phyloP scores from a whole-genome alignment of 768 basidiomycete species.

The Lanmaoa rubissima region DNA sequence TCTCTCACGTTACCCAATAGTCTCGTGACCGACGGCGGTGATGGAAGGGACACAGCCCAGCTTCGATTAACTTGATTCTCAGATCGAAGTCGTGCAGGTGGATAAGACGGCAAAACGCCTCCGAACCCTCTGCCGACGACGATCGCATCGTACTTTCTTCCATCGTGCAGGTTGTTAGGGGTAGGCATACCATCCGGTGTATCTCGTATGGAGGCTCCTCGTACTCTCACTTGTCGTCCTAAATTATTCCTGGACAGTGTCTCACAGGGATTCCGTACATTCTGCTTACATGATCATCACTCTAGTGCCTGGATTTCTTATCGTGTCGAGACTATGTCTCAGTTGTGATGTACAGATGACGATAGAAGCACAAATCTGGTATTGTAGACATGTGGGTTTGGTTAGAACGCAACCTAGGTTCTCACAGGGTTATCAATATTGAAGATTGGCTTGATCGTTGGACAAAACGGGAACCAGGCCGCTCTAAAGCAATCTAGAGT shows the following conservation, averaged over 20 bases:
- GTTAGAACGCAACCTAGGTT: neutral
- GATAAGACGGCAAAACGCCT: slow-evolving; percentile 1
- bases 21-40: neutral
- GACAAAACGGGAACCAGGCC: neutral
- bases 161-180: too few species aligned
- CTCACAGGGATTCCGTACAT: too few species aligned
- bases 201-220: too few species aligned
- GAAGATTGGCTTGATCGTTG: too few species aligned
- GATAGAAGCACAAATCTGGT: neutral
- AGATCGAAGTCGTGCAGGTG: slow-evolving; percentile 3
- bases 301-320: neutral
- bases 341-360: neutral
- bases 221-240: neutral
- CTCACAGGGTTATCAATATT: neutral
- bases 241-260: neutral
- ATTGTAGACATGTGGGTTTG: too few species aligned
- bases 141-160: slow-evolving; percentile 1
- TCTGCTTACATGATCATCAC: too few species aligned
- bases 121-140: neutral
- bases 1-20: too few species aligned
- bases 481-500: neutral
- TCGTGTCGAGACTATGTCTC: too few species aligned
- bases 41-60: neutral
- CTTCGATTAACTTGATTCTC: slow-evolving; percentile 7
- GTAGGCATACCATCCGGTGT: too few species aligned